phyloP scores from a whole-genome alignment of 495 filamentous ascomycete species.

The Tetracladium setigerum region DNA sequence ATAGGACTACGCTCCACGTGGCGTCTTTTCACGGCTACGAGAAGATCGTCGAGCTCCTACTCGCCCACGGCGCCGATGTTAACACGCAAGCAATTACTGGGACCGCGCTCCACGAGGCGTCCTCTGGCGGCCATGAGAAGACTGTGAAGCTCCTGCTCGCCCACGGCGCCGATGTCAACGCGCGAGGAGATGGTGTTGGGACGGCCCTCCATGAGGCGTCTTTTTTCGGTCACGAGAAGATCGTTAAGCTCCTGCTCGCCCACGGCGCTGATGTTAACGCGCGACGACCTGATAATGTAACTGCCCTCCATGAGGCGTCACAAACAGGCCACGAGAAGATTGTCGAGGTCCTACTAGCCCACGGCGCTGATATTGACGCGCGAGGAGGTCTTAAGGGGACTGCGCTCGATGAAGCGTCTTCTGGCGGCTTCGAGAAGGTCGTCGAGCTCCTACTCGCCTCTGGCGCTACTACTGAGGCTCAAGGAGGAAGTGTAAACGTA shows the following conservation, averaged over 20 bases:
- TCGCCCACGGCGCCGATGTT: constrained; percentile 3
- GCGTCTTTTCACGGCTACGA: not conserved
- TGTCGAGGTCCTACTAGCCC: constrained; percentile 20
- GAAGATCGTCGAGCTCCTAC: not conserved
- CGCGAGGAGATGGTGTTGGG: not conserved
- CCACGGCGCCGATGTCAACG: constrained; percentile 10
- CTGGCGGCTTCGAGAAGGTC: constrained; percentile 6
- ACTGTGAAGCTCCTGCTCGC: constrained; percentile 13
- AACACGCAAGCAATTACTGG: not conserved
- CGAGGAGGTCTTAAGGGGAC: constrained; percentile 12
- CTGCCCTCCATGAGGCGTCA: constrained; percentile 12
- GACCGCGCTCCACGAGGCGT: constrained; percentile 5
- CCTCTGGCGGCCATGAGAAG: constrained; percentile 2
- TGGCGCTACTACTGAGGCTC: constrained; percentile 24
- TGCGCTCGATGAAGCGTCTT: constrained; percentile 16
- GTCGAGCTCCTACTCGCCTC: constrained; percentile 22
- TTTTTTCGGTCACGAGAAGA: not conserved
- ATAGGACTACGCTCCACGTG: not conserved
- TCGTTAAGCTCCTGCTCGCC: constrained; percentile 13
- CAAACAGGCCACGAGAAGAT: constrained; percentile 1
- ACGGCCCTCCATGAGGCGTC: constrained; percentile 7
- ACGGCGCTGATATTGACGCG: constrained; percentile 21
- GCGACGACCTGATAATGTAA: too few relatives aligned
- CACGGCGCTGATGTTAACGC: not conserved
- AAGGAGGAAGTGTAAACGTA: too few relatives aligned